phyloP scores from a whole-genome alignment of 306 rosid species.

The Pachyrhizus erosus region DNA sequence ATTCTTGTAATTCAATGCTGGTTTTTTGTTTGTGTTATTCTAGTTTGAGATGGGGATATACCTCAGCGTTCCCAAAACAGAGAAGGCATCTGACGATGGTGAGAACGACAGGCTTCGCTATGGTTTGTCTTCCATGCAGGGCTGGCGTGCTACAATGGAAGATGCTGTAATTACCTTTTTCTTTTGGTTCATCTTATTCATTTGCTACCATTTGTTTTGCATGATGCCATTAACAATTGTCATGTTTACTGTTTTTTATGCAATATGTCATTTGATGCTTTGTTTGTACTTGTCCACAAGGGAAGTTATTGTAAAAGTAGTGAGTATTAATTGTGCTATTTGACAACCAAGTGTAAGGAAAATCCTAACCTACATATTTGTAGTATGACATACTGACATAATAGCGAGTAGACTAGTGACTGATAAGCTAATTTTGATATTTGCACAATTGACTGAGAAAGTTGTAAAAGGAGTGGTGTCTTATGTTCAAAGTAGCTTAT shows the following conservation, averaged over 20 bases:
- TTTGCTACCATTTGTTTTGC: background rate
- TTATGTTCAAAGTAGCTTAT: conserved; percentile 6
- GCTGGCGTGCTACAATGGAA: conserved; percentile 98
- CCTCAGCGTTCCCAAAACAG: conserved; percentile 88
- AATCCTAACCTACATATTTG: conserved; percentile 7
- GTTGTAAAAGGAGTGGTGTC: conserved; percentile 20
- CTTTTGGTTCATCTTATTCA: background rate
- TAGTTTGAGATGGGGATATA: conserved; percentile 81
- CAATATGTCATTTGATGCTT: background rate
- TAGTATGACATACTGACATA: background rate
- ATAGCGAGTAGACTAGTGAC: background rate
- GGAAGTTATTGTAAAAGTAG: conserved; percentile 19
- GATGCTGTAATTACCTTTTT: conserved; percentile 73
- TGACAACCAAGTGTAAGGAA: conserved; percentile 2
- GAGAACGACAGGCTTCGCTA: conserved; percentile 75
- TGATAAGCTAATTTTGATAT: background rate
- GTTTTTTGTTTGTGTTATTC: conserved; percentile 13
- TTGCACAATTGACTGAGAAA: conserved; percentile 27
- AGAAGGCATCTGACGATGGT: conserved; percentile 87
- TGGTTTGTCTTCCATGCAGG: conserved; percentile 95
- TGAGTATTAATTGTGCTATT: conserved; percentile 17
- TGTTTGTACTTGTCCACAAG: background rate
- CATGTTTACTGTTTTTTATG: background rate
- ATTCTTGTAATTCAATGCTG: conserved; percentile 32
- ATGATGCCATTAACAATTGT: background rate